A percentile compares a stretch with the other conserved stretches of the same genome.
These are phyloP conservation scores for Ephemerocybe angulata DNA, from an alignment of 768 basidiomycete species.

Conservation along the genomic window DNA sequence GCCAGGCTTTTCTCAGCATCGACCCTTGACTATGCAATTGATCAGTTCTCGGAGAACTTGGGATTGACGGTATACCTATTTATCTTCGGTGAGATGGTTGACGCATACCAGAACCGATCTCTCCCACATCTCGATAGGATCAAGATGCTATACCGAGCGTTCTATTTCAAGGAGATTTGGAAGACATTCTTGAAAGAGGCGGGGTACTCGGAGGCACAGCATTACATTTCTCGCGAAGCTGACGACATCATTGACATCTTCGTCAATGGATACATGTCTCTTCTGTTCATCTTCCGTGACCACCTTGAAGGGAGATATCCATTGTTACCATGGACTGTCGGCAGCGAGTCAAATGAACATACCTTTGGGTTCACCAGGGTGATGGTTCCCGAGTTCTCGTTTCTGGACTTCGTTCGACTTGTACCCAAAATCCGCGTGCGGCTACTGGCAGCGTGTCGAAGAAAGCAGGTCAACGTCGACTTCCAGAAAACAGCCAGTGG, in stretches of 20 bases:
- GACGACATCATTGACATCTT: neutral
- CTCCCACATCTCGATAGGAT: neutral
- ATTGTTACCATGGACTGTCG: neutral
- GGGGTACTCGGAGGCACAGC: neutral
- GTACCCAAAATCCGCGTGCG: neutral
- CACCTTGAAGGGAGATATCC: neutral
- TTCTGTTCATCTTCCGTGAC: neutral
- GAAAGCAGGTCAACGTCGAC: neutral
- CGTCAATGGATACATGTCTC: neutral
- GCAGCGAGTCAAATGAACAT: neutral
- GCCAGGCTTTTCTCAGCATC: slow-evolving; percentile 26
- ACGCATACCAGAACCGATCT: neutral
- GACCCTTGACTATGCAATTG: slow-evolving; percentile 11
- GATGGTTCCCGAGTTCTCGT: neutral
- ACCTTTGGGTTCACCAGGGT: neutral
- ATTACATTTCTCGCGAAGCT: neutral
- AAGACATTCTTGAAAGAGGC: neutral
- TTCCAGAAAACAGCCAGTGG: neutral
- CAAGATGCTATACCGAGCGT: neutral
- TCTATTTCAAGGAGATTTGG: neutral
- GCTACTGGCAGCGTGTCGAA: neutral
- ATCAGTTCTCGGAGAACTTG: neutral
- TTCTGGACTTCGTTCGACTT: neutral
- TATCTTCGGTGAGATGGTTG: neutral
- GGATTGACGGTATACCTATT: neutral